phyloP scores from a whole-genome alignment of 768 basidiomycete genomes.

The Leccinum fibrillosum region DNA sequence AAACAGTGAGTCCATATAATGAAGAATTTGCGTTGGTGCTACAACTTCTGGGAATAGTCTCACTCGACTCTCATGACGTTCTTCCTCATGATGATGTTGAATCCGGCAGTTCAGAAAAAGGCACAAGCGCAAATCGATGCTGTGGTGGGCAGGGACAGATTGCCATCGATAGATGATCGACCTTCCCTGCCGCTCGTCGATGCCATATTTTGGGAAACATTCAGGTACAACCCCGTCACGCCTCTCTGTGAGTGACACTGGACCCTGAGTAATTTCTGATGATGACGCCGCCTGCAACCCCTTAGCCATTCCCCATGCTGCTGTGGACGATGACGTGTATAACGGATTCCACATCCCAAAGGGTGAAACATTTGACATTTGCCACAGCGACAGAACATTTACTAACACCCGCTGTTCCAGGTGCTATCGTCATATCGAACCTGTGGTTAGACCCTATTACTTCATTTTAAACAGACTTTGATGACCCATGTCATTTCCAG shows the following conservation, averaged over 20 bases:
- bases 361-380: background rate
- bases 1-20: background rate
- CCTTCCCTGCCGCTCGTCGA: conserved; percentile 7
- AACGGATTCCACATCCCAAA: conserved; percentile 48
- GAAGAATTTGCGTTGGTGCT: background rate
- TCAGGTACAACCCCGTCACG: background rate
- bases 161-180: conserved; percentile 10
- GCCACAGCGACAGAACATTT: background rate
- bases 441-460: conserved; percentile 1
- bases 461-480: fast-evolving
- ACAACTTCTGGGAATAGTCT: background rate
- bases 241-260: conserved; percentile 2
- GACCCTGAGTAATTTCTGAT: too few species aligned
- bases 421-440: conserved; percentile 7
- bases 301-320: conserved; percentile 23
- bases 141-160: conserved; percentile 1
- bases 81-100: conserved; percentile 7
- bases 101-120: conserved; percentile 3
- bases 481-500: background rate
- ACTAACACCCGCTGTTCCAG: background rate
- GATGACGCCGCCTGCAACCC: background rate
- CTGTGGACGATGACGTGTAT: conserved; percentile 40
- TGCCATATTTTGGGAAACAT: conserved; percentile 4
- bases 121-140: conserved; percentile 10
- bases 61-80: conserved; percentile 1